Conservation (phyloP, 2,329 filamentous ascomycete species). For the Cytospora leucostoma region DNA sequence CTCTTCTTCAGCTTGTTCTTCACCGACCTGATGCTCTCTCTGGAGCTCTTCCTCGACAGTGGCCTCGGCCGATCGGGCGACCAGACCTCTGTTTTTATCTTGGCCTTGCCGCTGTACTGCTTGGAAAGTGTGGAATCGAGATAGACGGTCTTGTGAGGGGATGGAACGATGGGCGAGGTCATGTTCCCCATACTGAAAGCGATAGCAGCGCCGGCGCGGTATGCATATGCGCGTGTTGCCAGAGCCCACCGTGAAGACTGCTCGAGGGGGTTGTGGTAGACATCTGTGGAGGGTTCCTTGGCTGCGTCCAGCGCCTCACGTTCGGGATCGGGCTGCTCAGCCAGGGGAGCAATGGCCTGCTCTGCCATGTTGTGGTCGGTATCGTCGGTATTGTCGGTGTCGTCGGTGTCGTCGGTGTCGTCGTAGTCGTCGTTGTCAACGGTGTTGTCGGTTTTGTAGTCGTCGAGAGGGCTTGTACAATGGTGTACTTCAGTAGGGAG, state of each 20-base stretch:
- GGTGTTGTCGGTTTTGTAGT: background rate
- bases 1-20: conserved; percentile 20
- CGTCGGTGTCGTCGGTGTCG: background rate
- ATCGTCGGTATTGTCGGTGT: background rate
- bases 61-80: conserved; percentile 33
- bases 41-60: conserved; percentile 20
- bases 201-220: conserved; percentile 47
- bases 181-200: conserved; percentile 47
- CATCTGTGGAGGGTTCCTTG: conserved; percentile 24
- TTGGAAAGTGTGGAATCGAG: conserved; percentile 46
- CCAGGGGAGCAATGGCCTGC: conserved; percentile 22
- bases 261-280: conserved; percentile 48
- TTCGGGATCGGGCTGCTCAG: conserved; percentile 22
- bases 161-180: conserved; percentile 43
- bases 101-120: conserved; percentile 38
- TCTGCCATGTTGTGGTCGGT: conserved; percentile 19
- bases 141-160: conserved; percentile 43
- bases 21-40: conserved; percentile 18
- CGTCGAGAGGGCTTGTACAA: background rate
- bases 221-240: conserved; percentile 44
- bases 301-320: conserved; percentile 20
- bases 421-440: background rate
- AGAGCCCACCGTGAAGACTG: conserved; percentile 47
- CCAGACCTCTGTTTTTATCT: conserved; percentile 52
- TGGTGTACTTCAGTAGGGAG: background rate